Base-by-base conservation (phyloP, 345 rosid genomes). In the Eucalyptus cloeziana region DNA sequence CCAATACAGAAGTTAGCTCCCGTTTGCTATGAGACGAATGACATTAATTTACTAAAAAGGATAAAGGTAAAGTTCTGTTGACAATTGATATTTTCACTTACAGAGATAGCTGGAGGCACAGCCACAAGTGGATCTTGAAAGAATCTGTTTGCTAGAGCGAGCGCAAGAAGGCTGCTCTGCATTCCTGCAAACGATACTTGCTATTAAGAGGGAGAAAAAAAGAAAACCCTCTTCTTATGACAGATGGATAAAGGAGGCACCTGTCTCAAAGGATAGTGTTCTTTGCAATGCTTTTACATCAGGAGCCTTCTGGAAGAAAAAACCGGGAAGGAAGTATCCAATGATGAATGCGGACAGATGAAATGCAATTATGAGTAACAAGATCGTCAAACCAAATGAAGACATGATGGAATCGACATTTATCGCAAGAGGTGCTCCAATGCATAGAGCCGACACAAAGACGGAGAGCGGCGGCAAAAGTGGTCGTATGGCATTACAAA, bases 121-220 rank as follows among this genome's bases (percentile, higher is more conserved):
- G 96, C 95, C 15, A 97, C 99, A 13, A 97, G 96, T 45, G 99
- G 99, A 94, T 97, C 97, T 90, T 94, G 92, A 92, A 97, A 97
- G 92, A 97, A 97, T 90, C 90, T 96, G 85, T 97, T 97, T 13
- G 98, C 99, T 54, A 97, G 94, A 12, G 99, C 95, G 86, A 97
- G 96, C 51, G 98, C 99, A 88, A 96, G 90, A 90, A 97, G 99
- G 90, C 99, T 97, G 93, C 99, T 97, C 91, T 96, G 99, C 99
- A 97, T 96, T 87, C 99, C 99, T 97, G 91, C 69, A 87, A 87
- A 90, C 54, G 86, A 54, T 27, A 37, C 14, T 31, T 27, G 16
- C 56, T 19, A 71, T n/a, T 24, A 79, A 71, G 67, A 12, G 7
- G 40, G 60, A n/a, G n/a, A 8, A 21, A 58, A 58, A 30, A 54